Percentiles rank a stretch among this genome's conserved stretches.
Evolutionary conservation across 1,139 yeast genomes (phyloP).

Genomic region (Blastobotrys apis): DNA sequence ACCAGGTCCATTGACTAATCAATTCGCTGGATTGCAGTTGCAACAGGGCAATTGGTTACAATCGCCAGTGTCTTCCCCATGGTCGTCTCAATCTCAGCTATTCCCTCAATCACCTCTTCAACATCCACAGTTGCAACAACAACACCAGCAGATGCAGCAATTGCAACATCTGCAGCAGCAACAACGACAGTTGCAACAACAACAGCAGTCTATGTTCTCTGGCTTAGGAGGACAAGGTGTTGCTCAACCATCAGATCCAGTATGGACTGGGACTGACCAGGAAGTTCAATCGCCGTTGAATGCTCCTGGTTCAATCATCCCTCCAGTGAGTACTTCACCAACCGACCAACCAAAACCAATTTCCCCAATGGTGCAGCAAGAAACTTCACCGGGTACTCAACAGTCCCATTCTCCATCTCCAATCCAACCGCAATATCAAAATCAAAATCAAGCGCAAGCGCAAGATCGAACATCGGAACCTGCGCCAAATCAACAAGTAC

Average conservation of each 20-base stretch:
- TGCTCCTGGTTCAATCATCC: no score
- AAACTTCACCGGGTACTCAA: no score
- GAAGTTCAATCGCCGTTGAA: no score
- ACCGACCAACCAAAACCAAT: no score
- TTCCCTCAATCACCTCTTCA: not conserved
- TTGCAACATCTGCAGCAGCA: conserved; percentile 4
- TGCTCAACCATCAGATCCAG: conserved; percentile 1
- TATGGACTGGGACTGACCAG: conserved; percentile 5
- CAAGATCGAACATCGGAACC: no score
- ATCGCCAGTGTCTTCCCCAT: conserved; percentile 1
- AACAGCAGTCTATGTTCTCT: conserved; percentile 3
- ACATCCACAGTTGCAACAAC: not conserved
- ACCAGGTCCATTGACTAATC: conserved; percentile 7
- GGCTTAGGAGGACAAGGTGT: conserved; percentile 1
- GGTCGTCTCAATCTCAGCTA: not conserved
- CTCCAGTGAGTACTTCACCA: no score
- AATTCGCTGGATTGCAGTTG: conserved; percentile 13
- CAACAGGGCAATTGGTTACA: conserved; percentile 2
- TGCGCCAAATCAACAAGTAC: no score
- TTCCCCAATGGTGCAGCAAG: no score
- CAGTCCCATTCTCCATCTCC: no score
- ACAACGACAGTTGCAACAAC: no score
- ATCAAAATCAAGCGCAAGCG: no score
- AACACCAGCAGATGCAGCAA: not conserved
- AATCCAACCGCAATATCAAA: no score